Percentiles rank a stretch among this genome's conserved stretches.
phyloP scores from a whole-genome alignment of 768 basidiomycete genomes.

The Daedaleopsis sinensis region DNA sequence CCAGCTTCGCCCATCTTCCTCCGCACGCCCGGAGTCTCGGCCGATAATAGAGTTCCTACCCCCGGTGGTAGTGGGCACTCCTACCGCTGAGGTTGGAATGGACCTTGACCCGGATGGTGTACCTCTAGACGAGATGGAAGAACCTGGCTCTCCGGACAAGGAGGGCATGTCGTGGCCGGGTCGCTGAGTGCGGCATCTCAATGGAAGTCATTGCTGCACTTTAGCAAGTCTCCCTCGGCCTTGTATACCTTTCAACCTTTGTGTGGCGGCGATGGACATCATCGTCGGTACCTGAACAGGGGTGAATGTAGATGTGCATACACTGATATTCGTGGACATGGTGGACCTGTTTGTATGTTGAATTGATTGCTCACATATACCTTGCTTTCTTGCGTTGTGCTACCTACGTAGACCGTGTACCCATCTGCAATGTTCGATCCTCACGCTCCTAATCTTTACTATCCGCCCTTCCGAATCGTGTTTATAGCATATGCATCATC shows the following conservation, averaged over 20 bases:
- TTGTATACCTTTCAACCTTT: neutral
- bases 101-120: conserved; percentile 49
- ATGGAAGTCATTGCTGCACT: no score
- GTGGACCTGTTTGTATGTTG: neutral
- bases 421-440: neutral
- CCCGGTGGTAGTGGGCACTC: neutral
- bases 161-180: conserved; percentile 49
- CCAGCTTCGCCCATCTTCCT: conserved; percentile 17
- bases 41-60: conserved; percentile 7
- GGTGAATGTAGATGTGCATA: neutral
- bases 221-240: neutral
- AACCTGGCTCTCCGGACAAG: conserved; percentile 50
- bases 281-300: neutral
- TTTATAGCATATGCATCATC: conserved; percentile 1
- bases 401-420: neutral
- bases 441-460: neutral
- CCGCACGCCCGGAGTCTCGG: conserved; percentile 8
- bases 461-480: neutral
- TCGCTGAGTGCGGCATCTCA: conserved; percentile 35
- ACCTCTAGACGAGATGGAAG: conserved; percentile 25
- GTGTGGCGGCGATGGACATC: neutral
- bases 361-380: neutral
- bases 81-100: conserved; percentile 13
- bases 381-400: neutral
- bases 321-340: neutral